Conservation (phyloP, 192 early-diverging fungal species). For the Coemansia sp. region DNA sequence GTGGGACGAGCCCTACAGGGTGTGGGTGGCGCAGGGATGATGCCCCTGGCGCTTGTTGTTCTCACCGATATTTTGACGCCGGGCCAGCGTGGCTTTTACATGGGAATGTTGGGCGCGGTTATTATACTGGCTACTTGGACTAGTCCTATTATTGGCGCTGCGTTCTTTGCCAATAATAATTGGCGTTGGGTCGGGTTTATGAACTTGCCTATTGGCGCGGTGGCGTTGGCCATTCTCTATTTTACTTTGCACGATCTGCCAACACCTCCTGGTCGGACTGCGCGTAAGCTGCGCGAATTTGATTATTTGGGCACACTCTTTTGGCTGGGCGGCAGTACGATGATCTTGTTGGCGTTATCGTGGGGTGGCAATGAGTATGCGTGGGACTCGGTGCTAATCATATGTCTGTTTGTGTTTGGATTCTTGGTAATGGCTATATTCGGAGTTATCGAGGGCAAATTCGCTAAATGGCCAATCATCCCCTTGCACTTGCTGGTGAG, state of each 20-base stretch:
- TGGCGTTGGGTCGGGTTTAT: slow-evolving; percentile 82
- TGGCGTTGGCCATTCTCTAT: slow-evolving; percentile 56
- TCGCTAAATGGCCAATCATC: slow-evolving; percentile 73
- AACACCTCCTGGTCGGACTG: slow-evolving; percentile 28
- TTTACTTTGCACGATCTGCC: slow-evolving; percentile 64
- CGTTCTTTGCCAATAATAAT: slow-evolving; percentile 59
- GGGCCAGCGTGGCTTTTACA: slow-evolving; percentile 69
- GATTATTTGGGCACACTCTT: slow-evolving; percentile 63
- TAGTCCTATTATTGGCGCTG: slow-evolving; percentile 72
- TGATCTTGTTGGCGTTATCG: slow-evolving; percentile 60
- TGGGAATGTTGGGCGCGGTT: slow-evolving; percentile 66
- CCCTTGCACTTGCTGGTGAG: slow-evolving; percentile 28
- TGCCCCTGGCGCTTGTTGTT: slow-evolving; percentile 71
- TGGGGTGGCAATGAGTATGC: slow-evolving; percentile 64
- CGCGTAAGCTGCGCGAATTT: slow-evolving; percentile 53
- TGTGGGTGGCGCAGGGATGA: slow-evolving; percentile 69
- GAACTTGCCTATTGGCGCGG: slow-evolving; percentile 69
- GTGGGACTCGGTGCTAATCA: slow-evolving; percentile 57
- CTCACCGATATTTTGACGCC: slow-evolving; percentile 73
- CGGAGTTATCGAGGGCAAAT: slow-evolving; percentile 57
- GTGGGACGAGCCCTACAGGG: slow-evolving; percentile 73
- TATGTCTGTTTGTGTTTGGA: slow-evolving; percentile 56
- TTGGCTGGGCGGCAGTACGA: slow-evolving; percentile 56
- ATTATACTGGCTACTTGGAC: slow-evolving; percentile 64
- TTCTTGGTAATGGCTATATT: slow-evolving; percentile 49